Percentiles rank a stretch among this genome's conserved stretches.
Conservation (phyloP, 78 protist species). For the Ministeria vibrans region DNA sequence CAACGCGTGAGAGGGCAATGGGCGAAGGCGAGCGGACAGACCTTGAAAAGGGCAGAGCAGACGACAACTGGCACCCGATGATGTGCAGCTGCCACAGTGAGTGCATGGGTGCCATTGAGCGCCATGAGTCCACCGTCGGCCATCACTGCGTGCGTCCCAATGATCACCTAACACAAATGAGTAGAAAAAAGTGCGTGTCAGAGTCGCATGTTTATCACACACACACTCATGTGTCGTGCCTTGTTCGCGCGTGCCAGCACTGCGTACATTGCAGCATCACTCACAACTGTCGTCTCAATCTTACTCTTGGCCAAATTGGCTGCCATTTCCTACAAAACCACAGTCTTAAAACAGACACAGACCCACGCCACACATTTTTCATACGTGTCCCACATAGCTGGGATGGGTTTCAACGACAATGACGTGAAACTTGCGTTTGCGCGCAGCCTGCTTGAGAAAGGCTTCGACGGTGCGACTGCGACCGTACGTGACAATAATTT, state of each 20-base stretch:
- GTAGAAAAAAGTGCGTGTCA: too few relatives aligned
- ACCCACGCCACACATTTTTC: too few relatives aligned
- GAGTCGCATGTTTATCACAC: too few relatives aligned
- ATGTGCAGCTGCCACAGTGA: conserved; percentile 85
- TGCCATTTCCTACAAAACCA: conserved; percentile 58
- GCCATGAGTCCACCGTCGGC: conserved; percentile 94
- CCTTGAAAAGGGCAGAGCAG: conserved; percentile 71
- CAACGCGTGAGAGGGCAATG: too few relatives aligned
- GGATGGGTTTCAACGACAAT: conserved; percentile 55
- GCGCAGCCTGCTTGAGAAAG: conserved; percentile 47
- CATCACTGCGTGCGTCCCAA: conserved; percentile 63
- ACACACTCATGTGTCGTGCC: too few relatives aligned
- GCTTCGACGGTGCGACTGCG: conserved; percentile 51
- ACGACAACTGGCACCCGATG: conserved; percentile 89
- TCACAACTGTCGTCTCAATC: conserved; percentile 59
- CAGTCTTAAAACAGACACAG: too few relatives aligned
- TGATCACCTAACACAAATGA: conserved; percentile 26
- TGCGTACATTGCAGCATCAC: conserved; percentile 81
- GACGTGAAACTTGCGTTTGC: conserved; percentile 49
- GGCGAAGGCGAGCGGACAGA: too few relatives aligned
- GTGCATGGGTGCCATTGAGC: conserved; percentile 60
- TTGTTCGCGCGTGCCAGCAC: conserved; percentile 90
- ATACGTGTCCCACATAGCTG: conserved; percentile 50
- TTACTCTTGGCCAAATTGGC: conserved; percentile 33
- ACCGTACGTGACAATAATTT: conserved; percentile 59